phyloP scores from a whole-genome alignment of 2,329 filamentous ascomycete genomes.

The Ophiostoma tasmaniense region DNA sequence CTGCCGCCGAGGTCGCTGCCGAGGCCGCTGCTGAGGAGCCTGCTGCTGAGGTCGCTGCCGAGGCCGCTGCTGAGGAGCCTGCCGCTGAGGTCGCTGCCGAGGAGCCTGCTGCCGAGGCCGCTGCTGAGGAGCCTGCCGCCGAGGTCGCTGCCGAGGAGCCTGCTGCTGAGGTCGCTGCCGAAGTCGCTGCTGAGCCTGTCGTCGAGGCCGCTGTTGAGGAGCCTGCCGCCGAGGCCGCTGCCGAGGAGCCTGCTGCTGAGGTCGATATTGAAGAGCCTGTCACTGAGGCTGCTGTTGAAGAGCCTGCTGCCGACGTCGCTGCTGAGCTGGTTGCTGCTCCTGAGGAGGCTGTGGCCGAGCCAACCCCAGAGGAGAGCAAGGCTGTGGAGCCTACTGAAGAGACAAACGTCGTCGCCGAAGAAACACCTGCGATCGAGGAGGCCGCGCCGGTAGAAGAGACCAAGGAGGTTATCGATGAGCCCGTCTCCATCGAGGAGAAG shows the following conservation, averaged over 20 bases:
- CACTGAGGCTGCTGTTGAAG: neutral
- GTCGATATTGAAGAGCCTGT: neutral
- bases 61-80: too few relatives aligned
- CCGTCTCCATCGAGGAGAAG: neutral
- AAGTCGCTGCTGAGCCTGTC: neutral
- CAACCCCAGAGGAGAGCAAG: neutral
- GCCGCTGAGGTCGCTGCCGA: neutral
- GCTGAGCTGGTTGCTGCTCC: too few relatives aligned
- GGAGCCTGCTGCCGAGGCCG: neutral
- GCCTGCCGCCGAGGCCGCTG: too few relatives aligned
- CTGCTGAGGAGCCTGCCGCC: neutral
- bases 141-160: too few relatives aligned
- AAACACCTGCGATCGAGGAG: neutral
- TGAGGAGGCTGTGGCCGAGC: neutral
- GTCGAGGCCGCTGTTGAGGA: neutral
- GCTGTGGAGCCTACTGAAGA: neutral
- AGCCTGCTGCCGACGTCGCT: neutral
- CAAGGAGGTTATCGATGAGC: neutral
- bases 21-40: too few relatives aligned
- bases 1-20: neutral
- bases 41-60: too few relatives aligned
- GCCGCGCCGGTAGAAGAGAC: neutral
- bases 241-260: neutral
- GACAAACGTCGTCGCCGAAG: neutral
- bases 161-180: neutral